phyloP scores from a whole-genome alignment of 179 eudicot species.

The Pouteria campechiana region DNA sequence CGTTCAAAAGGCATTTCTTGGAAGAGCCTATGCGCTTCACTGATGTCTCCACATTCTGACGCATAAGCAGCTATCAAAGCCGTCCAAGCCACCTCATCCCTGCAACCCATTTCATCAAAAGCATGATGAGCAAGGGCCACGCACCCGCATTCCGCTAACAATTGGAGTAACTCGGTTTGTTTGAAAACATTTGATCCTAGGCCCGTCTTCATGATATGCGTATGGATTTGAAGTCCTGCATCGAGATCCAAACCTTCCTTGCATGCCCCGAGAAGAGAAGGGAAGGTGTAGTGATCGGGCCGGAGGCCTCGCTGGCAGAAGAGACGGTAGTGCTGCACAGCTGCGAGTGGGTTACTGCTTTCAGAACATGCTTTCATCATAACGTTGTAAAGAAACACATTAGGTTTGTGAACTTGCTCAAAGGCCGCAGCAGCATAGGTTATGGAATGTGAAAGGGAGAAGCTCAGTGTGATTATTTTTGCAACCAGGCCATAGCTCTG shows the following conservation, averaged over 20 bases:
- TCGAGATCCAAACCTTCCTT: constrained; percentile 11
- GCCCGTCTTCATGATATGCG: constrained; percentile 23
- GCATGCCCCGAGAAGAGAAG: constrained; percentile 31
- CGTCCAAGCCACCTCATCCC: constrained; percentile 39
- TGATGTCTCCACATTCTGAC: constrained; percentile 28
- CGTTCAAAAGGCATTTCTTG: constrained; percentile 36
- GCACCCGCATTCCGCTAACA: constrained; percentile 28
- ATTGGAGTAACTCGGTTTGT: constrained; percentile 22
- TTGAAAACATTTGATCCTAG: constrained; percentile 15
- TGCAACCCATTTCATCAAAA: constrained; percentile 37
- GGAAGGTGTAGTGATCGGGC: constrained; percentile 42
- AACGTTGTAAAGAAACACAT: too few relatives aligned
- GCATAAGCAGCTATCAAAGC: constrained; percentile 40
- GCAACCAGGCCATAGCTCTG: too few relatives aligned
- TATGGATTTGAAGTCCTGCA: constrained; percentile 25
- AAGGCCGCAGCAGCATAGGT: too few relatives aligned
- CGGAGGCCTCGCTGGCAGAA: too few relatives aligned
- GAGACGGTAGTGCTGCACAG: too few relatives aligned
- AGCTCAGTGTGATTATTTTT: too few relatives aligned
- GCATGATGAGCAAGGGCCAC: constrained; percentile 19
- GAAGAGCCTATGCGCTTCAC: constrained; percentile 18
- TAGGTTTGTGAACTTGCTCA: too few relatives aligned
- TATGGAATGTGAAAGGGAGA: too few relatives aligned
- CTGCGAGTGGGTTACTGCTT: too few relatives aligned
- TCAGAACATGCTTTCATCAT: too few relatives aligned